Conservation (phyloP, 1,284 basidiomycete genomes). For the Fomes fomentarius region DNA sequence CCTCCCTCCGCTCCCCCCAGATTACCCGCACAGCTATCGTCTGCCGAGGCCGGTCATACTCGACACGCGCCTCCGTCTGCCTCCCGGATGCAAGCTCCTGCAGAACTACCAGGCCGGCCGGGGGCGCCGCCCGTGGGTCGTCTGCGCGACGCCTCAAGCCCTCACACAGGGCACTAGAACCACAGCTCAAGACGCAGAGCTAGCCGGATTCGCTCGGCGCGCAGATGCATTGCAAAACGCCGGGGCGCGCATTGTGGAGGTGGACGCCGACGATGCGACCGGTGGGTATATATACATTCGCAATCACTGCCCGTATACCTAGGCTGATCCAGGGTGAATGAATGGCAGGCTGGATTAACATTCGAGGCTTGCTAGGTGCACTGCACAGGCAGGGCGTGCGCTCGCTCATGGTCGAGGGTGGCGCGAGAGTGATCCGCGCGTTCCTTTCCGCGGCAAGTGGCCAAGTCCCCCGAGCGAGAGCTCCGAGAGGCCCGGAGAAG, state of each 20-base stretch:
- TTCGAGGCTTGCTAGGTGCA: constrained; percentile 53
- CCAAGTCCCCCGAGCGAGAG: constrained; percentile 9
- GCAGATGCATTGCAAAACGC: constrained; percentile 44
- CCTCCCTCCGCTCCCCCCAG: constrained; percentile 49
- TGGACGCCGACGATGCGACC: constrained; percentile 32
- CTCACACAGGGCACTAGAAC: not conserved
- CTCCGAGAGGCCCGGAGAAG: not conserved
- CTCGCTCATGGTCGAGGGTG: constrained; percentile 96
- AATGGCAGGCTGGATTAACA: constrained; percentile 46
- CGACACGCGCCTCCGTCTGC: constrained; percentile 75
- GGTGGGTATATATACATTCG: constrained; percentile 27
- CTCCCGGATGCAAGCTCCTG: constrained; percentile 74
- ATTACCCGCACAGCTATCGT: constrained; percentile 40
- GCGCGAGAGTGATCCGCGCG: constrained; percentile 80
- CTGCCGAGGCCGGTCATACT: constrained; percentile 86
- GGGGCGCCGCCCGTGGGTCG: constrained; percentile 79
- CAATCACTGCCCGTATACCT: not conserved
- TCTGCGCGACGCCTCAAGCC: constrained; percentile 53
- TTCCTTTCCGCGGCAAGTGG: constrained; percentile 56
- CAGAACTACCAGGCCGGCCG: constrained; percentile 60
- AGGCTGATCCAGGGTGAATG: not conserved
- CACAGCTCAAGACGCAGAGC: constrained; percentile 18
- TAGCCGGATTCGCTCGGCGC: constrained; percentile 42
- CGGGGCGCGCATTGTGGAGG: constrained; percentile 57
- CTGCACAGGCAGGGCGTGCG: constrained; percentile 60